Evolutionary conservation across 257 asterid species (phyloP).

Genomic region (Nicotiana tomentosiformis): DNA sequence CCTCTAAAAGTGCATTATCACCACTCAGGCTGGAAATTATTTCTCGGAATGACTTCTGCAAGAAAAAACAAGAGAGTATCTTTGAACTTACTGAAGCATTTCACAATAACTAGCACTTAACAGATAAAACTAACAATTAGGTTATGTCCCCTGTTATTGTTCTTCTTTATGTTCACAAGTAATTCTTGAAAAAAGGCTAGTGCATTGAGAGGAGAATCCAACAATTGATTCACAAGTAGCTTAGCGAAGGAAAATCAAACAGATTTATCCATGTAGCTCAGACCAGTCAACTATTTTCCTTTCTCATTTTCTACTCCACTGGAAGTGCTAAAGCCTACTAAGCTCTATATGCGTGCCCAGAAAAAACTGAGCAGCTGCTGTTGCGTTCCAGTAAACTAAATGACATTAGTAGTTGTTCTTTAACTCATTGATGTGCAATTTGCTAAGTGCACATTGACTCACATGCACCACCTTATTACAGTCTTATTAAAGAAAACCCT

Average conservation of each 20-base stretch:
- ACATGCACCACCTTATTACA: background rate
- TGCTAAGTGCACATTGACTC: background rate
- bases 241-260: background rate
- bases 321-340: background rate
- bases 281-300: background rate
- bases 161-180: background rate
- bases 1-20: conserved; percentile 46
- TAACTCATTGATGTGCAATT: background rate
- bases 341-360: background rate
- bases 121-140: background rate
- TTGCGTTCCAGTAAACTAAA: no score
- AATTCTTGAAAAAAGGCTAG: background rate
- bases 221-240: background rate
- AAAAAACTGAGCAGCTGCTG: background rate
- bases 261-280: background rate
- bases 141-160: background rate
- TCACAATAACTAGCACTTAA: background rate
- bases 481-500: background rate
- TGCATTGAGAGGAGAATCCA: background rate
- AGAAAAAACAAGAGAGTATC: conserved; percentile 15
- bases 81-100: background rate
- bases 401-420: background rate
- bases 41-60: conserved; percentile 51
- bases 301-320: background rate
- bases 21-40: conserved; percentile 39